Base-by-base conservation (phyloP, 306 rosid genomes). In the Rosa persica region DNA sequence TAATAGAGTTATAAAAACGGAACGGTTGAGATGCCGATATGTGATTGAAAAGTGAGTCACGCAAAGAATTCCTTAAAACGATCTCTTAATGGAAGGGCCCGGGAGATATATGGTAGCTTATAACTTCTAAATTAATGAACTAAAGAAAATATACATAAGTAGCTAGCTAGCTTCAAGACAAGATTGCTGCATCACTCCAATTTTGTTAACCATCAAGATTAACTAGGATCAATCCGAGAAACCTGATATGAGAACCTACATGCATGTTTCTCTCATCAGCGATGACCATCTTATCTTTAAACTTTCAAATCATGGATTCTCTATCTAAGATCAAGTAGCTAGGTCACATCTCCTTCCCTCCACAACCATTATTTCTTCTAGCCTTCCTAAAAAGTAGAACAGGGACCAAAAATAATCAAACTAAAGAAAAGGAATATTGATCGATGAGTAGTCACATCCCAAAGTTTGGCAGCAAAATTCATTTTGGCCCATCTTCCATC, bases 291-390 rank as follows among this genome's bases (percentile, higher is more conserved):
- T 66, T 66, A 67, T 67, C 71, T 66, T 34, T 74, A 12, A 51
- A 19, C 61, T 67, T 79, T 79, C 81, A 67, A 49, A 77, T 73
- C 83, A n/a, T 34, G 42, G 15, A 42, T 19, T 68, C 62, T 38
- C 34, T 44, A 39, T 61, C 67, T 6, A 27, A 54, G 72, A 20
- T 69, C 73, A 38, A 36, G 60, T 67, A 9, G 74, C 42, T 22
- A 54, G 27, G 81, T 81, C 76, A 38, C 60, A 38, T 64, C 72
- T 39, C 8, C 72, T 54, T 64, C 23, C 46, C 51, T 51, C 39
- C 70, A 79, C 43, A 36, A 34, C 15, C n/a, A 38, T 51, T 61
- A 46, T 52, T 49, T 51, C 65, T 39, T 70, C 22, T 6, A 23
- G 3, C 57, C 34, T 20, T 74, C 72, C 39, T 73, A 13, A n/a